Conservation (phyloP, 768 basidiomycete genomes). For the Mycena maculata region DNA sequence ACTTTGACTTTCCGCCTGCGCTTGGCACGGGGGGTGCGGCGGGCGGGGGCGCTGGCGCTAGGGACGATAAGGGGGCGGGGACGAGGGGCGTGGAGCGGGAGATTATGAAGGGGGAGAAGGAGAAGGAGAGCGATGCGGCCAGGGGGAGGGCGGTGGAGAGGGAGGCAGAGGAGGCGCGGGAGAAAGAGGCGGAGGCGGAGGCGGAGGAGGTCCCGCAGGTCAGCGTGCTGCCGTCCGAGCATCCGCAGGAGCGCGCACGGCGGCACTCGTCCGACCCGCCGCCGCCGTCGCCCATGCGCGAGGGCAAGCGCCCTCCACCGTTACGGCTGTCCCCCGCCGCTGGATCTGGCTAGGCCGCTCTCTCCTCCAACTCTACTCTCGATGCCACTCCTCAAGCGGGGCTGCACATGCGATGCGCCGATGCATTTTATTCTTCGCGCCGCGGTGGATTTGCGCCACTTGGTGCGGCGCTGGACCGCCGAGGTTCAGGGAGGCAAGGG, state of each 20-base stretch:
- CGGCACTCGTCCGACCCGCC: slow-evolving; percentile 21
- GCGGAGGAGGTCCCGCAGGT: background rate
- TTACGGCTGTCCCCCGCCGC: slow-evolving; percentile 8
- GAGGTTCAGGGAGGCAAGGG: too few species aligned
- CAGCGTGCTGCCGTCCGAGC: background rate
- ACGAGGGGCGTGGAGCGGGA: slow-evolving; percentile 18
- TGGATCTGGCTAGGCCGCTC: background rate
- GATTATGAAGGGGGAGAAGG: slow-evolving; percentile 15
- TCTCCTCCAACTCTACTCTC: too few species aligned
- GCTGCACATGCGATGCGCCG: too few species aligned
- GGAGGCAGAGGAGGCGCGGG: background rate
- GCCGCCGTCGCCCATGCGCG: slow-evolving; percentile 11
- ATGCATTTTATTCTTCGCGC: too few species aligned
- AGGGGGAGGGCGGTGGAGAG: background rate
- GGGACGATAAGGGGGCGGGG: background rate
- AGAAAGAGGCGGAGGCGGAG: background rate
- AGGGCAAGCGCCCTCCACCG: slow-evolving; percentile 17
- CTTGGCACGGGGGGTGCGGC: background rate
- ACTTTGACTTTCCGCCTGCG: slow-evolving; percentile 32
- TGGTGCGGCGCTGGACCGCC: too few species aligned
- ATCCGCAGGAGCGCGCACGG: background rate
- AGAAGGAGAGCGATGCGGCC: background rate
- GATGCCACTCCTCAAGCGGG: too few species aligned
- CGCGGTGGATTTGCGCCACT: too few species aligned
- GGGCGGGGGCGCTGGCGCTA: background rate